Conservation (phyloP, 2,329 filamentous ascomycete species). For the Nigrospora sphaerica region DNA sequence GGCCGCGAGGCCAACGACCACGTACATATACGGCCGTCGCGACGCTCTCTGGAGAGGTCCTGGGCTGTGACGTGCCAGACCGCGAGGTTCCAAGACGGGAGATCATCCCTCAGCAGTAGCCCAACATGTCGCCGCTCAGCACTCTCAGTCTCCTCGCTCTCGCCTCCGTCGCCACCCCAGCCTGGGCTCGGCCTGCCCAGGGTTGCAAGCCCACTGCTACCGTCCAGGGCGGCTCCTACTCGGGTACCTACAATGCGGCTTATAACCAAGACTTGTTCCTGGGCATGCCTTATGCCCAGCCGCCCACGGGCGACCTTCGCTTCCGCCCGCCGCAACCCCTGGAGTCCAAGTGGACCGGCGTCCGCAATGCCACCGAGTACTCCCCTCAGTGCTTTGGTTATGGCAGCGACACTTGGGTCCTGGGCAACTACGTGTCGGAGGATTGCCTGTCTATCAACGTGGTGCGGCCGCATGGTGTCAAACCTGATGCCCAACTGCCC, state of each 20-base stretch:
- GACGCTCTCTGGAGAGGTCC: no score
- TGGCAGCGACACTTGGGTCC: constrained; percentile 25
- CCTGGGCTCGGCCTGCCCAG: background rate
- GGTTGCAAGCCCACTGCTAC: background rate
- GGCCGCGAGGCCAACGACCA: no score
- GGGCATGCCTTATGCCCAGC: constrained; percentile 49
- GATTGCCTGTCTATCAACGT: constrained; percentile 50
- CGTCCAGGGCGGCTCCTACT: constrained; percentile 35
- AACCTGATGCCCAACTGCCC: constrained; percentile 20
- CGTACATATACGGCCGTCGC: no score
- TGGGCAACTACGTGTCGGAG: constrained; percentile 27
- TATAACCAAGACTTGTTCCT: constrained; percentile 45
- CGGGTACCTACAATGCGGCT: constrained; percentile 27
- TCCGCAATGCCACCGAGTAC: constrained; percentile 36
- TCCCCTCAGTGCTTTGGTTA: constrained; percentile 43
- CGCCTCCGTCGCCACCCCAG: background rate
- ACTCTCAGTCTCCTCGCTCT: background rate
- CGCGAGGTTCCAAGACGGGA: no score
- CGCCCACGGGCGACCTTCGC: constrained; percentile 42
- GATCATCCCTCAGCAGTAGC: no score
- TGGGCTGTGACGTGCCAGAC: no score
- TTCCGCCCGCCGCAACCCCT: constrained; percentile 44
- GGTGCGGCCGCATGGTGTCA: constrained; percentile 36
- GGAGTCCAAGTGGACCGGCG: constrained; percentile 33
- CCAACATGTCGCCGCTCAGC: background rate